Evolutionary conservation across 441 rosid genomes (phyloP).

Genomic region (Macaranga tanarius): DNA sequence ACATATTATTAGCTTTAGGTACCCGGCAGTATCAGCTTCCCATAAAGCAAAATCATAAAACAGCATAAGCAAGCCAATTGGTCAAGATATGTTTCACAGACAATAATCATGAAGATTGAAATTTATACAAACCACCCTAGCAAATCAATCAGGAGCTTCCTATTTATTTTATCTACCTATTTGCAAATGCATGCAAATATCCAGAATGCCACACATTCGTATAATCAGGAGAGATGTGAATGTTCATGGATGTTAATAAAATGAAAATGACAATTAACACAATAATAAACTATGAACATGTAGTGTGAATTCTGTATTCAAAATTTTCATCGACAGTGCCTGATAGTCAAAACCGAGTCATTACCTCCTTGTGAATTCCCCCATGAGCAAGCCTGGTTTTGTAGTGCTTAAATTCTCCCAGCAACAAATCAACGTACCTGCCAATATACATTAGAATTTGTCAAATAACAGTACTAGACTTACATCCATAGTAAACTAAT

Average conservation of each 20-base stretch:
- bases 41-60: background rate
- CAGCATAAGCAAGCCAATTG: slow-evolving; percentile 1
- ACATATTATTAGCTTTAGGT: background rate
- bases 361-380: slow-evolving; percentile 89
- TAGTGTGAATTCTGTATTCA: slow-evolving; percentile 2
- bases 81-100: background rate
- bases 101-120: background rate
- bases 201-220: background rate
- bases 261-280: background rate
- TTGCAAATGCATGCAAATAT: background rate
- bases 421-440: slow-evolving; percentile 93
- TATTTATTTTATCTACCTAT: background rate
- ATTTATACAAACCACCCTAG: background rate
- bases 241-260: background rate
- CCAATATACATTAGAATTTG: slow-evolving; percentile 15
- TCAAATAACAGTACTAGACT: slow-evolving; percentile 1
- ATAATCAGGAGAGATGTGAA: background rate
- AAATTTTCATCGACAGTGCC: background rate
- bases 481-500: background rate
- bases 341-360: background rate
- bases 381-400: slow-evolving; percentile 93
- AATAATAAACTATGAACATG: background rate
- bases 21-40: background rate
- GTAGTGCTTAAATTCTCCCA: slow-evolving; percentile 96
- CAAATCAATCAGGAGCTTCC: background rate